These are phyloP conservation scores for Diaporthe ampelina DNA, from an alignment of 2,329 filamentous ascomycete species.

Conservation along the genomic window DNA sequence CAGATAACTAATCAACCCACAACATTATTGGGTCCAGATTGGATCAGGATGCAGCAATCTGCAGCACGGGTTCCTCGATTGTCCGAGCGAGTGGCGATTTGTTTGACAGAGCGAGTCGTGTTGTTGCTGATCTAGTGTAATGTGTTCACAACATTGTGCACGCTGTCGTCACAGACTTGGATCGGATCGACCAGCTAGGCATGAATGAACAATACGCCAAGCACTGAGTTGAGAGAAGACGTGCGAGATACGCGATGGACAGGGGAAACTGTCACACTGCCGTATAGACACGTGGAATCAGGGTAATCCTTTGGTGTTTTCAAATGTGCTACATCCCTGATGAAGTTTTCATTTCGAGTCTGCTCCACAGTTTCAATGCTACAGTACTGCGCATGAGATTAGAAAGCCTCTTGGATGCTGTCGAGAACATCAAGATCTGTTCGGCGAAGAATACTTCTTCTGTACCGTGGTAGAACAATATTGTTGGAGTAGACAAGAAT, in stretches of 20 bases:
- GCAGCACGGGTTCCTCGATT: neutral
- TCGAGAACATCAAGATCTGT: neutral
- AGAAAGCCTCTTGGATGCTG: neutral
- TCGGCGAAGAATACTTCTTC: neutral
- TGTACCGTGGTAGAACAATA: neutral
- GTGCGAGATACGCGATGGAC: neutral
- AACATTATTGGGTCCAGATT: neutral
- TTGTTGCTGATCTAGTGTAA: neutral
- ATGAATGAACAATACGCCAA: neutral
- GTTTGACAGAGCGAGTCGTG: conserved; percentile 1
- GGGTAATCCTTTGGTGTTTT: no score
- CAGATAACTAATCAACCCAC: neutral
- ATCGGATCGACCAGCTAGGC: neutral
- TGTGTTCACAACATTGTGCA: neutral
- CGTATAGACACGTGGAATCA: neutral
- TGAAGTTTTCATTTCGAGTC: neutral
- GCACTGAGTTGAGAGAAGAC: neutral
- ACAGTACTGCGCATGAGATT: neutral
- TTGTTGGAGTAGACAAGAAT: neutral
- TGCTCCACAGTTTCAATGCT: neutral
- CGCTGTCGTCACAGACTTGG: neutral
- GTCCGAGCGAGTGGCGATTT: neutral
- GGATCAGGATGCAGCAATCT: neutral
- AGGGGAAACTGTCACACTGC: neutral
- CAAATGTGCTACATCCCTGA: no score